These are phyloP conservation scores for Drechslerella coelobrocha DNA, from an alignment of 2,329 filamentous ascomycete genomes.

Conservation along the genomic window DNA sequence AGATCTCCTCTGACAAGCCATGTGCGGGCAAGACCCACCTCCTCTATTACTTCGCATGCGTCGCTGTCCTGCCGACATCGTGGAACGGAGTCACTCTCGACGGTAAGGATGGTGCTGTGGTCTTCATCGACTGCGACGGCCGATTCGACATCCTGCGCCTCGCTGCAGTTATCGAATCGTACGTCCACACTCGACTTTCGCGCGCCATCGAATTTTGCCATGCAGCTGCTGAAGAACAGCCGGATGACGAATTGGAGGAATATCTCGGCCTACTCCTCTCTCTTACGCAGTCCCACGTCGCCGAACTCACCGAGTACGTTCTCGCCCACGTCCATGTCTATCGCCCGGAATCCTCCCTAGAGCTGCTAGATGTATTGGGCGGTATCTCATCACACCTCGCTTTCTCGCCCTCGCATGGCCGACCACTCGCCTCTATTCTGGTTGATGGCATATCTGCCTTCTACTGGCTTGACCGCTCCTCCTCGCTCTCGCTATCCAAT, in stretches of 20 bases:
- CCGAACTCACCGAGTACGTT: constrained; percentile 25
- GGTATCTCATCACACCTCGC: constrained; percentile 26
- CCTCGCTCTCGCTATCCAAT: constrained; percentile 5
- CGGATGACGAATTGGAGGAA: constrained; percentile 18
- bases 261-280: constrained; percentile 24
- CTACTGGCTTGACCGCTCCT: constrained; percentile 48
- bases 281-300: constrained; percentile 13
- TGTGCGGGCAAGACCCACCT: constrained; percentile 66
- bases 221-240: background rate
- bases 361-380: constrained; percentile 39
- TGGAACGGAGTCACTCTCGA: constrained; percentile 56
- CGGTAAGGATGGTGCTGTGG: constrained; percentile 63
- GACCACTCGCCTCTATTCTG: constrained; percentile 26
- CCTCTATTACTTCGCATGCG: constrained; percentile 65
- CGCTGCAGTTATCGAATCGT: constrained; percentile 23
- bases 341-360: constrained; percentile 19
- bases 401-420: constrained; percentile 25
- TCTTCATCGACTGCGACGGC: constrained; percentile 66
- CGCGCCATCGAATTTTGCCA: constrained; percentile 31
- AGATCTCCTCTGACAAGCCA: constrained; percentile 40
- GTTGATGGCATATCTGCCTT: constrained; percentile 51
- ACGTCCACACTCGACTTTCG: constrained; percentile 16
- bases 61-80: constrained; percentile 62
- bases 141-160: constrained; percentile 61
- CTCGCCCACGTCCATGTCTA: constrained; percentile 39